Evolutionary conservation across 305 asterid genomes (phyloP).

Genomic region (Fraxinus baroniana): DNA sequence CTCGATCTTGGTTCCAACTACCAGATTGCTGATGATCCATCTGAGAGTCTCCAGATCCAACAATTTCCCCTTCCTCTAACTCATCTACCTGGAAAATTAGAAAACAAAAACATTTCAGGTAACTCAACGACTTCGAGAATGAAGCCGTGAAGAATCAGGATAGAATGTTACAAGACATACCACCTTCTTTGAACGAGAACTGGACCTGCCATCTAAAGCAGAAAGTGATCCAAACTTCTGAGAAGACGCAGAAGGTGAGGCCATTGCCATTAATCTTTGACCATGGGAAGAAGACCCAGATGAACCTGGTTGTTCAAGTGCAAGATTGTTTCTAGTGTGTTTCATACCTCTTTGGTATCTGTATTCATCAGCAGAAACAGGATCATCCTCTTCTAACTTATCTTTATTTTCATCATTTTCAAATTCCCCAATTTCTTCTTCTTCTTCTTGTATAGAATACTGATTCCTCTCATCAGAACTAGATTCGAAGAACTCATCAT

Average conservation of each 20-base stretch:
- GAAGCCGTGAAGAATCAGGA: constrained; percentile 9
- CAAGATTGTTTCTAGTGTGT: constrained; percentile 42
- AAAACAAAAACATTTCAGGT: constrained; percentile 15
- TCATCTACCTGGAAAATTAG: constrained; percentile 66
- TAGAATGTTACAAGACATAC: constrained; percentile 38
- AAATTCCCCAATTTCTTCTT: constrained; percentile 72
- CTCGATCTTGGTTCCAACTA: constrained; percentile 95
- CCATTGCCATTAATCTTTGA: constrained; percentile 51
- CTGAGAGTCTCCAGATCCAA: constrained; percentile 82
- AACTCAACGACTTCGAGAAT: neutral
- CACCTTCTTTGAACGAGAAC: constrained; percentile 76
- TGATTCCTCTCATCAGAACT: constrained; percentile 80
- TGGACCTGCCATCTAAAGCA: constrained; percentile 84
- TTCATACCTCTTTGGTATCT: constrained; percentile 55
- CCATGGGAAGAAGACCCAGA: constrained; percentile 89
- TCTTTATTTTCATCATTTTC: constrained; percentile 86
- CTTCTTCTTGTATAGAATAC: constrained; percentile 71
- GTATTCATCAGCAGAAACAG: constrained; percentile 57
- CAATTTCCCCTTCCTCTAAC: constrained; percentile 95
- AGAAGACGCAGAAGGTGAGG: constrained; percentile 80
- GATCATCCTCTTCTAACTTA: constrained; percentile 76
- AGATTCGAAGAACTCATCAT: constrained; percentile 79
- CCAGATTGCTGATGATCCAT: constrained; percentile 94
- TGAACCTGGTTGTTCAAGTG: constrained; percentile 69
- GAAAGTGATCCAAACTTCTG: constrained; percentile 99